These are phyloP conservation scores for Bidens hawaiensis DNA, from an alignment of 140 eudicot genomes.

Conservation along the genomic window DNA sequence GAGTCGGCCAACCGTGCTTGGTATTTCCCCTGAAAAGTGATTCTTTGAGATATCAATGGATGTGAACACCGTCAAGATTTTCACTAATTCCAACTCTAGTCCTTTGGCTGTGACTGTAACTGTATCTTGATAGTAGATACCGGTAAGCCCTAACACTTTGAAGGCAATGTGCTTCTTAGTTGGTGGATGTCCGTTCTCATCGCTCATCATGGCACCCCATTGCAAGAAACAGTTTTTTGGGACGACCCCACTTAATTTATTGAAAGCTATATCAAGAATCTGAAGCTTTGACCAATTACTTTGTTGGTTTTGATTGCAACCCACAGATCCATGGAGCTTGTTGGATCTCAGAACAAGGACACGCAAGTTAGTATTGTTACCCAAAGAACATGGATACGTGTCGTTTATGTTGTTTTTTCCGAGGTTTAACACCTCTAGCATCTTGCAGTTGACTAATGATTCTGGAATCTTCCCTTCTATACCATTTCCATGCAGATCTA, in stretches of 20 bases:
- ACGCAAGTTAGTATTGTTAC: conserved; percentile 38
- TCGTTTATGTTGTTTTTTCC: conserved; percentile 45
- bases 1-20: conserved; percentile 43
- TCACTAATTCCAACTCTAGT: conserved; percentile 47
- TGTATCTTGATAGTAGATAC: conserved; percentile 41
- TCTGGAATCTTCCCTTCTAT: conserved; percentile 52
- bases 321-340: conserved; percentile 41
- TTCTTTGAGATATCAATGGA: conserved; percentile 57
- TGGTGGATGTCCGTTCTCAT: not conserved
- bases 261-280: conserved; percentile 63
- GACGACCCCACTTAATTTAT: conserved; percentile 39
- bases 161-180: conserved; percentile 25
- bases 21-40: conserved; percentile 43
- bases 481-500: conserved; percentile 46
- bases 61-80: conserved; percentile 62
- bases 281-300: conserved; percentile 64
- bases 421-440: conserved; percentile 48
- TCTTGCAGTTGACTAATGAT: conserved; percentile 48
- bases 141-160: conserved; percentile 13
- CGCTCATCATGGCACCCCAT: conserved; percentile 51
- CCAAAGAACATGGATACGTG: conserved; percentile 51
- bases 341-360: conserved; percentile 65
- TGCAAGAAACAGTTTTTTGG: conserved; percentile 20
- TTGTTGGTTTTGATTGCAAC: conserved; percentile 19
- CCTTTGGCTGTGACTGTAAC: conserved; percentile 64